Conservation (phyloP, 805 yeast genomes). For the Tetrapisispora taiwanensis region DNA sequence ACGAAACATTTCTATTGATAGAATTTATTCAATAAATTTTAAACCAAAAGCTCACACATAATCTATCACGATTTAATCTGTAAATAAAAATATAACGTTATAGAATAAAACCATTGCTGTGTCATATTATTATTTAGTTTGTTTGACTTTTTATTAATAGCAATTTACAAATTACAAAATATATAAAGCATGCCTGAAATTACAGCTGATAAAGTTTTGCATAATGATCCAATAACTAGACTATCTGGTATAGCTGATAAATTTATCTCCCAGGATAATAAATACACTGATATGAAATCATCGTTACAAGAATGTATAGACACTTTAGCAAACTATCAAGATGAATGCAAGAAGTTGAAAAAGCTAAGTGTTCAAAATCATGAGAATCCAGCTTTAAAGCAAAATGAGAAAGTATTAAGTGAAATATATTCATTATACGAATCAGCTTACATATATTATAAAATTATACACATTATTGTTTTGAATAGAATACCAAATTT, state of each 20-base stretch:
- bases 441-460: slow-evolving; percentile 28
- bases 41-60: too few species aligned
- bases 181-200: background rate
- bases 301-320: slow-evolving; percentile 25
- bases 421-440: slow-evolving; percentile 18
- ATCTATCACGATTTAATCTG: too few species aligned
- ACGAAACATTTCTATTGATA: too few species aligned
- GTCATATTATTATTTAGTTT: too few species aligned
- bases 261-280: slow-evolving; percentile 12
- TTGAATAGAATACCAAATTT: slow-evolving; percentile 23
- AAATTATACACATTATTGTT: slow-evolving; percentile 24
- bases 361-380: slow-evolving; percentile 1
- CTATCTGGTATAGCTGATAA: slow-evolving; percentile 11
- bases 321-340: slow-evolving; percentile 25
- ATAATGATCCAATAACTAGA: slow-evolving; percentile 4
- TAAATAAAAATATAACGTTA: too few species aligned
- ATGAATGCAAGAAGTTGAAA: slow-evolving; percentile 21
- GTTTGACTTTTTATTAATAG: too few species aligned
- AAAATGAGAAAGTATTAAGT: background rate
- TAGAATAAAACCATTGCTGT: too few species aligned
- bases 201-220: background rate
- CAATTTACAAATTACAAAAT: too few species aligned
- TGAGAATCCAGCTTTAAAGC: background rate
- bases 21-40: too few species aligned
- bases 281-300: slow-evolving; percentile 15